These are phyloP conservation scores for Peronosclerospora sorghi DNA, from an alignment of 352 stramenopile species.

Conservation along the genomic window DNA sequence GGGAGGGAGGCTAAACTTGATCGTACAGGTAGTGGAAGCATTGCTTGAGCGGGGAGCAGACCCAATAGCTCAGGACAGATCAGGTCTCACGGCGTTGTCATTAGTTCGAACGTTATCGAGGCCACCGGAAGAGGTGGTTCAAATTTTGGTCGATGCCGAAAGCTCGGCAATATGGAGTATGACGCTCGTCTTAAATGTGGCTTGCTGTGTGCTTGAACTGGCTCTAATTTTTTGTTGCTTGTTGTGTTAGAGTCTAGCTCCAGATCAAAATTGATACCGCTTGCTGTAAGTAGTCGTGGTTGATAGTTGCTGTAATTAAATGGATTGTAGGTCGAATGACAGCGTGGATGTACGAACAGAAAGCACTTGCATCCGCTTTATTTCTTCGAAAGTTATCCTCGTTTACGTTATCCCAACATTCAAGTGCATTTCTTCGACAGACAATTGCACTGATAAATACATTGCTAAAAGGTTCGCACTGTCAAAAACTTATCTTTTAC, in stretches of 20 bases:
- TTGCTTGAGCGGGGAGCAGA: conserved; percentile 45
- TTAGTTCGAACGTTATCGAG: conserved; percentile 54
- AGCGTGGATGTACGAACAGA: conserved; percentile 11
- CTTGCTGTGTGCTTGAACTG: too few relatives aligned
- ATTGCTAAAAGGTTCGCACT: conserved; percentile 24
- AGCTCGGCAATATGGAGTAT: conserved; percentile 16
- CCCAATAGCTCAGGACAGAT: conserved; percentile 34
- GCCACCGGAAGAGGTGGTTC: conserved; percentile 51
- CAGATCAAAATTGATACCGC: conserved; percentile 8
- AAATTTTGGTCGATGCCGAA: conserved; percentile 43
- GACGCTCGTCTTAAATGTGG: neutral
- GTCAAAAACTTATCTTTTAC: neutral
- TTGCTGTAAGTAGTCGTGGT: conserved; percentile 11
- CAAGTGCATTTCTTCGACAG: conserved; percentile 21
- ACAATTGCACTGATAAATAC: conserved; percentile 20
- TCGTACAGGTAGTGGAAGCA: conserved; percentile 29
- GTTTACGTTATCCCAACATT: conserved; percentile 15
- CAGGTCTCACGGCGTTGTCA: conserved; percentile 54
- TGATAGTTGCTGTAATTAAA: neutral
- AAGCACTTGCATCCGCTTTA: conserved; percentile 34
- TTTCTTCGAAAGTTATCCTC: conserved; percentile 26
- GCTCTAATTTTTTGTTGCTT: too few relatives aligned
- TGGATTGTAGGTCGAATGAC: neutral
- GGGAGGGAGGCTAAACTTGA: neutral
- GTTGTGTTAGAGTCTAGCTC: conserved; percentile 8